Base-by-base conservation (phyloP, 2,329 filamentous ascomycete species). In the Microsporum audouinii region DNA sequence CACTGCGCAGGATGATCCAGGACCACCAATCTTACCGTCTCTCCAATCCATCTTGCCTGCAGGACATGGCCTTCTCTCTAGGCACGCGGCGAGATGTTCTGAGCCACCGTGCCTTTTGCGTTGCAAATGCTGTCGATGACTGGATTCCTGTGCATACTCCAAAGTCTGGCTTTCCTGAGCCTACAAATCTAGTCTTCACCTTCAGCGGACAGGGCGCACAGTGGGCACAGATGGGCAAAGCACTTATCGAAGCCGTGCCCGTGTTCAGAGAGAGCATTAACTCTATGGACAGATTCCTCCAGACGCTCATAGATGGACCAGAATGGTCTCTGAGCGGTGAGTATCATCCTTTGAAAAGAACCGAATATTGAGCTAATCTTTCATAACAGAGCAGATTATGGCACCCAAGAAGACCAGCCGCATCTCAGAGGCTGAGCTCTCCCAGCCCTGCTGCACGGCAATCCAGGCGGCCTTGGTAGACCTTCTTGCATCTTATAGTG, bases 371-470 rank as follows among this genome's bases (percentile, higher is more conserved):
- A 68, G 23, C 27, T 27, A 23, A 23, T 23, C 17, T 23, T 23
- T 23, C 17, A 23, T 23, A 23, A 23, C 27, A 51, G 47, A 51
- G 47, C n/a, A 51, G 47, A 7, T 51, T 51, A 12, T 8, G n/a
- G 12, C 17, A 23, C 17, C 17, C 14, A 41, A 41, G 12, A 41
- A 38, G n/a, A 56, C 23, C 10, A 17, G 36, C 8, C 58, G 60
- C 5, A 64, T 74, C 3, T 49, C 23, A 8, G 8, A 10, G 45
- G 45, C 23, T 7, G 66, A 67, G 14, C 64, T 71, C 2, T 67
- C 67, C 29, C 71, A 72, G 38, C 70, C 71, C 0, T 65, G 67
- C 39, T 69, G 67, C 33, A 70, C 64, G 10, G 63, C 63, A 0
- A 17, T 70, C 2, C 68, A 70, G 47, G 61, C 69, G 8, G 66